Conservation (phyloP, 2,329 filamentous ascomycete species). For the Metarhizium brunneum region DNA sequence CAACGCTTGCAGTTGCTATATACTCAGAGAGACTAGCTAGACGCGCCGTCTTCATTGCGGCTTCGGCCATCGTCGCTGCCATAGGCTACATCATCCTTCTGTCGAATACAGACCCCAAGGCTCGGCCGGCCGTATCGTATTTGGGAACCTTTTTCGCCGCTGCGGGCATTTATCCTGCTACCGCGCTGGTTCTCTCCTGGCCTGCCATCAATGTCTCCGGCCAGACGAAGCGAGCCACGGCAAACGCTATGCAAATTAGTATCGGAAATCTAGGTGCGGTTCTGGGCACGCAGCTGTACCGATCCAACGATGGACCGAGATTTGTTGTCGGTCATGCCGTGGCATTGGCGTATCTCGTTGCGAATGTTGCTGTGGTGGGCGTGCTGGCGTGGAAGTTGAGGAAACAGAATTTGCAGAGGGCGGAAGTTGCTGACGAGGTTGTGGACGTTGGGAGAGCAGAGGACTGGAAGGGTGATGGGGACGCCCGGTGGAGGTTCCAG, state of each 20-base stretch:
- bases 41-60: slow-evolving; percentile 56
- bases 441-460: slow-evolving; percentile 39
- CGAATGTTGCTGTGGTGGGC: slow-evolving; percentile 45
- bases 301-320: slow-evolving; percentile 48
- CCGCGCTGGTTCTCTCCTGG: slow-evolving; percentile 57
- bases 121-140: slow-evolving; percentile 48
- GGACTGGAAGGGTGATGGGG: slow-evolving; percentile 53
- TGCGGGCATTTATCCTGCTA: slow-evolving; percentile 58
- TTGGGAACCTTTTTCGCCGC: slow-evolving; percentile 53
- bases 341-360: slow-evolving; percentile 53
- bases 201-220: slow-evolving; percentile 63
- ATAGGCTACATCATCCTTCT: slow-evolving; percentile 56
- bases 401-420: slow-evolving; percentile 47
- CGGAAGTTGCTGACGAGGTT: slow-evolving; percentile 30
- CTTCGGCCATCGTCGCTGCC: slow-evolving; percentile 43
- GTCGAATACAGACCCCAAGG: slow-evolving; percentile 33
- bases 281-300: slow-evolving; percentile 61
- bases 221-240: slow-evolving; percentile 59
- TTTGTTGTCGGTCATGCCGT: slow-evolving; percentile 60
- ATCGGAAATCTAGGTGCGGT: slow-evolving; percentile 63
- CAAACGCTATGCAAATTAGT: slow-evolving; percentile 62
- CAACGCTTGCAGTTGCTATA: slow-evolving; percentile 49
- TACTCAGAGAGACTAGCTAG: slow-evolving; percentile 48
- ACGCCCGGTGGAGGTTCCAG: slow-evolving; percentile 58
- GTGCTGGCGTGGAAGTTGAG: slow-evolving; percentile 44